Evolutionary conservation across 2,329 filamentous ascomycete species (phyloP), one percentile per base, ranked within the genome.

Genomic region (Aspergillus alliaceus): DNA sequence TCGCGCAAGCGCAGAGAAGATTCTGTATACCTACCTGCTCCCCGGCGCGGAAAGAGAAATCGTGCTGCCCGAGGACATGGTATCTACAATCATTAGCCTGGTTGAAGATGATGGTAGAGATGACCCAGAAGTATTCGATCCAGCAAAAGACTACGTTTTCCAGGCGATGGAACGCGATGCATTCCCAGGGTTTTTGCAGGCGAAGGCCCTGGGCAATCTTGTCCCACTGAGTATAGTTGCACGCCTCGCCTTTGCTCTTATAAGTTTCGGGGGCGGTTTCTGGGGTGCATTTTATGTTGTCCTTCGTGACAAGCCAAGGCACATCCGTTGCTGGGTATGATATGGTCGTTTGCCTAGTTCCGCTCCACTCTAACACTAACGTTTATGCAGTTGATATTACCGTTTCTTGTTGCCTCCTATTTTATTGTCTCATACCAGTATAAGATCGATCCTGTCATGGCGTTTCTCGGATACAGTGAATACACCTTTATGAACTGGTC

Each of bases 91-190:
- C 58, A 96, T 92, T 37, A 84, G 87, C 20, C 86, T 91, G 14
- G 96, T 99, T 61, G 95, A 99, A 76, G 89, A 93, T 65, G 88
- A 91, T 63, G 91, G 91, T 46, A 87, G 95, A 66, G 95, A 98
- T 68, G 95, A 99, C 71, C 95, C 95, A 0, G 95, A 99, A 74
- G 90, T 99, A 12, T 99, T 99, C 68, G 95, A 98, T 72, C 87
- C 91, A 20, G 95, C 95, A 54, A 99, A 99, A 80, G 95, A 99
- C 78, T 99, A 98, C 73, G 95, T 98, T 61, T 99, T 98, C 75
- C 96, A 99, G 77, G 96, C 96, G 32, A 99, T 99, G 95, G 96
- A 99, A 78, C 86, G 96, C 55, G 95, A 99, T 78, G 95, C 96
- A n/a, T 99, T 96, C 72, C 95, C 96, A 0, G 93, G 93, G 1